Evolutionary conservation across 2,329 filamentous ascomycete species (phyloP), one percentile per base, ranked within the genome.

Genomic region (Davidsoniella neocaledoniae): DNA sequence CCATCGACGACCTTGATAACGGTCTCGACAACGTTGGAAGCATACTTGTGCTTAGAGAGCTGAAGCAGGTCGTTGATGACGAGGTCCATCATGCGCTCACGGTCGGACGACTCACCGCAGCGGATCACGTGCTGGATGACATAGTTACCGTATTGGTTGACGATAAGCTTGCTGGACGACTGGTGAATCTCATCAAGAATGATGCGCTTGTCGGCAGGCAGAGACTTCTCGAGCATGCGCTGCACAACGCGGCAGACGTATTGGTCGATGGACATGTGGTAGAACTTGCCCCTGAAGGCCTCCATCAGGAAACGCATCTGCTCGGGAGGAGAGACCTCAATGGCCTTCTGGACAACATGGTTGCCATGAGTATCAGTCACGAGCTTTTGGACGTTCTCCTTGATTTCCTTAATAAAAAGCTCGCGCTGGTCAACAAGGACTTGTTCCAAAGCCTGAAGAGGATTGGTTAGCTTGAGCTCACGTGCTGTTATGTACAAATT

Each of bases 1-100:
- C 25, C 21, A 36, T 43, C 39, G 36, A 33, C 44, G 7, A 73
- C 76, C 50, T 82, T 71, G 53, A 96, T 81, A 61, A 87, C 94
- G 64, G 86, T 90, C 65, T 98, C 91, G 0, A 98, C 90, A 2
- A 98, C 90, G 58, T 98, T 96, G 59, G 88, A 95, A 0, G 91
- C 90, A 59, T 86, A 93, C 62, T 98, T 98, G 68, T 96, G 86
- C 68, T 87, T 94, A 23, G 87, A 94, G 57, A 86, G 80, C 1
- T 68, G 67, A 38, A 94, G 65, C 2, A 94, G 68, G 51, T 86
- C 76, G 10, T 71, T 70, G 55, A 81, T 79, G 55, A 96, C 81
- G 43, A 86, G 69, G 23, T 72, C 66, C 50, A 94, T 83, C 58
- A 95, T 81, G 57, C 72, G 77, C 12, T 72, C 71, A 17, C 80